A percentile compares a stretch with the other conserved stretches of the same genome.
Conservation (phyloP, 2,329 filamentous ascomycete species). For the Amesomyces nigricolor region DNA sequence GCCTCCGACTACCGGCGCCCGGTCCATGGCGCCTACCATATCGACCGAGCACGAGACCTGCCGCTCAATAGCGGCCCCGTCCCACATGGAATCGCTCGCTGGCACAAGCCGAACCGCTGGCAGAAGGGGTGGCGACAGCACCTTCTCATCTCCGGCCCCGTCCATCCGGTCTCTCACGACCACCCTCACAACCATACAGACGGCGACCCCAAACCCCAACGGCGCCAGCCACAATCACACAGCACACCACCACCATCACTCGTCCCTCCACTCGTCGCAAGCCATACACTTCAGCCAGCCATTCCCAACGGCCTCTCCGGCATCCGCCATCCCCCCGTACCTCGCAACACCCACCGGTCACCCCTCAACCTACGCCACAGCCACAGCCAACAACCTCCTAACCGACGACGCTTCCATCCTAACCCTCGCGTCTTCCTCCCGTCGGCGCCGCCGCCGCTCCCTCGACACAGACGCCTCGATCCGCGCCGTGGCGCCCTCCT, state of each 20-base stretch:
- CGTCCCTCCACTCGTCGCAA: conserved; percentile 33
- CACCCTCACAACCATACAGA: conserved; percentile 81
- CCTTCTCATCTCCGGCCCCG: conserved; percentile 76
- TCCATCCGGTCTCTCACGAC: conserved; percentile 77
- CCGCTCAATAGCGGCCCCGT: conserved; percentile 68
- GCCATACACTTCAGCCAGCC: conserved; percentile 60
- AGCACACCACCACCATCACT: conserved; percentile 38
- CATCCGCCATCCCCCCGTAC: conserved; percentile 68
- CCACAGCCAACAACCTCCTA: conserved; percentile 74
- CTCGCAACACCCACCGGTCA: conserved; percentile 42
- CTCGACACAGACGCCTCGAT: conserved; percentile 84
- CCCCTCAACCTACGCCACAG: conserved; percentile 68
- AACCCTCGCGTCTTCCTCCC: conserved; percentile 76
- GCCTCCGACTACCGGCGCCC: conserved; percentile 55
- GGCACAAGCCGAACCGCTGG: conserved; percentile 69
- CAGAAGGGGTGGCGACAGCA: conserved; percentile 66
- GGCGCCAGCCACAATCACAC: conserved; percentile 33
- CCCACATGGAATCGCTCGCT: conserved; percentile 61
- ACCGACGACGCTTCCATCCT: conserved; percentile 83
- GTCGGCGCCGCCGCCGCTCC: conserved; percentile 68
- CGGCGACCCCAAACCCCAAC: conserved; percentile 53
- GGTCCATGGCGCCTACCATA: conserved; percentile 68
- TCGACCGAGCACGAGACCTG: conserved; percentile 78
- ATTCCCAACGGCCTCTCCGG: conserved; percentile 58
- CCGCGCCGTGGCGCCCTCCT: conserved; percentile 75